A percentile compares a stretch with the other conserved stretches of the same genome.
Evolutionary conservation across 345 rosid species (phyloP).

Genomic region (Erysimum cheiranthoides): DNA sequence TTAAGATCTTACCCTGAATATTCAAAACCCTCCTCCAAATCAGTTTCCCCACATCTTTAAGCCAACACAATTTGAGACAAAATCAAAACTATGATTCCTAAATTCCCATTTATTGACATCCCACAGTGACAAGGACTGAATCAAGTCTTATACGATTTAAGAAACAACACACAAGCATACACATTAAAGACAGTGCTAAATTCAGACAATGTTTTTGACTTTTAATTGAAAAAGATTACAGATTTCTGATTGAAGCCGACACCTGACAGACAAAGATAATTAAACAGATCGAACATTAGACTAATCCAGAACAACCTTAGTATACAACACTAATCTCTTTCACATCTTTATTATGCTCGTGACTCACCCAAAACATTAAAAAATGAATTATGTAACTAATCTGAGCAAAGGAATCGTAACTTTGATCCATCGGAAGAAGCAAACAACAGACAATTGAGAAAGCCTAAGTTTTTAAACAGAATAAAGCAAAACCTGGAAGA

Average conservation of each 20-base stretch:
- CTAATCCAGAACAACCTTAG: conserved; percentile 18
- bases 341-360: conserved; percentile 1
- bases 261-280: background rate
- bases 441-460: conserved; percentile 1
- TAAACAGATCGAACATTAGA: conserved; percentile 24
- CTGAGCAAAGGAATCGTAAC: conserved; percentile 12
- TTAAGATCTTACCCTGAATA: conserved; percentile 28
- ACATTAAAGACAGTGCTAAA: conserved; percentile 37
- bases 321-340: conserved; percentile 21
- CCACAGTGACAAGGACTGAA: conserved; percentile 19
- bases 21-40: background rate
- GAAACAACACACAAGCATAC: background rate
- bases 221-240: background rate
- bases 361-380: conserved; percentile 1
- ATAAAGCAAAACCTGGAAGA: conserved; percentile 38
- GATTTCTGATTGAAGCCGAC: conserved; percentile 11
- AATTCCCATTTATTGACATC: background rate
- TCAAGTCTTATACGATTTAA: conserved; percentile 20
- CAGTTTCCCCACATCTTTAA: background rate
- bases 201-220: conserved; percentile 11
- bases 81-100: background rate
- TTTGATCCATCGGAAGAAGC: conserved; percentile 12
- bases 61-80: conserved; percentile 12
- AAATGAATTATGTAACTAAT: background rate
- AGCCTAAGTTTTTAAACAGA: conserved; percentile 12